These are phyloP conservation scores for Nepenthes mirabilis DNA, from an alignment of 148 eudicot genomes.

Conservation along the genomic window DNA sequence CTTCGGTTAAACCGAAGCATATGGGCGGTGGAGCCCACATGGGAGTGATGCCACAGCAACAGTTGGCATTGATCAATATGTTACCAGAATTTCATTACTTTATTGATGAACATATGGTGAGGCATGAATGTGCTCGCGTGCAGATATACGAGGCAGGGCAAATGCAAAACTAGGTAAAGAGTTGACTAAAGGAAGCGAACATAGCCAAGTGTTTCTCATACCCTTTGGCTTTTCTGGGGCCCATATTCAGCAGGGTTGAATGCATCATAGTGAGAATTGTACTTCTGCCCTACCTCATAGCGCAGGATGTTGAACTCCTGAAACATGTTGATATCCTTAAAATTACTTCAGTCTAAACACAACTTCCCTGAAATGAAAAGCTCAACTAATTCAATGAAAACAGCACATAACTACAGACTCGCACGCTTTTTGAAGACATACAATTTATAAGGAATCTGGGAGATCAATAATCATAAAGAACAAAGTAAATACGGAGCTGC, in stretches of 20 bases:
- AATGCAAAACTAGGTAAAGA: neutral
- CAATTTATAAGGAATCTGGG: no score
- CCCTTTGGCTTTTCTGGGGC: constrained; percentile 95
- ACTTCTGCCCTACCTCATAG: constrained; percentile 77
- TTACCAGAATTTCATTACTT: neutral
- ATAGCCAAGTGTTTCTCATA: constrained; percentile 12
- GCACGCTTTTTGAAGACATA: neutral
- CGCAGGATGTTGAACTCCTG: constrained; percentile 86
- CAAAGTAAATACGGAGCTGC: no score
- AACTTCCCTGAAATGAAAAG: constrained; percentile 20
- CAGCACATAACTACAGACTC: neutral
- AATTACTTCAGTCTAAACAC: constrained; percentile 20
- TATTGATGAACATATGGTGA: neutral
- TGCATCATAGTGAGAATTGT: constrained; percentile 81
- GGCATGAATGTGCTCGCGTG: neutral
- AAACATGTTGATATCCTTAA: constrained; percentile 25
- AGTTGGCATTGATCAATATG: no score
- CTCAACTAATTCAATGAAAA: constrained; percentile 6
- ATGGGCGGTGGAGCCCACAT: no score
- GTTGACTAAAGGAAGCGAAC: neutral
- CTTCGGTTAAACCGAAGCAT: no score
- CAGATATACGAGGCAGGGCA: neutral
- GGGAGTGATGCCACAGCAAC: no score
- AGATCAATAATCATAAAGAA: no score
- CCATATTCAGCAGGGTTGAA: constrained; percentile 90